These are phyloP conservation scores for Polytolypa hystricis DNA, from an alignment of 2,329 filamentous ascomycete genomes.

Conservation along the genomic window DNA sequence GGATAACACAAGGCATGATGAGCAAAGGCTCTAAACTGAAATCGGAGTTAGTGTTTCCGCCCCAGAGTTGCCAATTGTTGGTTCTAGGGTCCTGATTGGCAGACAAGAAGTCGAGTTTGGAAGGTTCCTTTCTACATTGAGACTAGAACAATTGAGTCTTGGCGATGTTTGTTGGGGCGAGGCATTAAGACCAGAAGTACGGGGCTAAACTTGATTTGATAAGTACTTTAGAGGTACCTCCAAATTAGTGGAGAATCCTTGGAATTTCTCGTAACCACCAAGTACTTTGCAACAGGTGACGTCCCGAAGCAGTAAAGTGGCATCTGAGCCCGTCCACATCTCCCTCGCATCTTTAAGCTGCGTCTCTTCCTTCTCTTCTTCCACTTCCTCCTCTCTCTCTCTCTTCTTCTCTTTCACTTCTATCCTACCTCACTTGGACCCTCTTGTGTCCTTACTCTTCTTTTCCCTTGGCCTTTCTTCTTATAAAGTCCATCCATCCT, in stretches of 20 bases:
- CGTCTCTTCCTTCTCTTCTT: constrained; percentile 13
- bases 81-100: too few relatives aligned
- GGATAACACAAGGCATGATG: too few relatives aligned
- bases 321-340: constrained; percentile 6
- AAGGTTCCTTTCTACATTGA: too few relatives aligned
- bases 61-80: too few relatives aligned
- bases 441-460: constrained; percentile 8
- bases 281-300: too few relatives aligned
- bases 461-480: constrained; percentile 7
- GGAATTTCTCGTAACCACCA: too few relatives aligned
- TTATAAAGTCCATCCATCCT: constrained; percentile 4
- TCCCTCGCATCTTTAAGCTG: constrained; percentile 11
- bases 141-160: too few relatives aligned
- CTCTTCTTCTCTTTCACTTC: constrained; percentile 9
- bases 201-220: background rate
- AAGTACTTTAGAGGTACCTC: background rate
- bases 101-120: too few relatives aligned
- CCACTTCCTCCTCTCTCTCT: constrained; percentile 11
- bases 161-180: too few relatives aligned
- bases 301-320: background rate
- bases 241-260: background rate
- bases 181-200: too few relatives aligned
- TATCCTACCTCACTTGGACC: constrained; percentile 6
- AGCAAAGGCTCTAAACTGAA: too few relatives aligned
- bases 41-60: too few relatives aligned